Evolutionary conservation across 176 grass and related monocot species (phyloP), one percentile per base, ranked within the genome.

Genomic region (Bothriochloa decipiens): DNA sequence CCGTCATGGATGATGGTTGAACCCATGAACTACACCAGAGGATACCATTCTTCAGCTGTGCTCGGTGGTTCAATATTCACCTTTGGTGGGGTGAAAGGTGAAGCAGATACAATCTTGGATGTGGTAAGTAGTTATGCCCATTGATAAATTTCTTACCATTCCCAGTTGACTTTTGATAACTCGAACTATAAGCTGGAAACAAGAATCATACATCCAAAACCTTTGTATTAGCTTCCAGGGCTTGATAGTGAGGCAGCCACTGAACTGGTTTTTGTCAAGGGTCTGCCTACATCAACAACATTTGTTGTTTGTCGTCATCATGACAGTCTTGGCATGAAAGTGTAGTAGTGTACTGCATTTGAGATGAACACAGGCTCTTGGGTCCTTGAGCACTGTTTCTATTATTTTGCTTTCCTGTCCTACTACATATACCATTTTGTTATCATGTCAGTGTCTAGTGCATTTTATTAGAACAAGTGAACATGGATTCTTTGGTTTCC

Each of bases 21-120:
- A 53, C 87, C 92, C 27, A 90, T 97, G 92, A 92, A 84, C 66
- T 52, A 77, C 67, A 75, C 67, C 6, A 84, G 92, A 94, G 95
- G 95, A 70, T 97, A 95, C 72, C 87, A 89, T 74, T 69, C 92
- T 69, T 87, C 92, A 39, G 84, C 86, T 20, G 92, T 93, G 72
- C 82, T 97, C 46, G 87, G 85, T 62, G 76, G 83, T 22, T 89
- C 89, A 0, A 79, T 97, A 74, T 97, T 82, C 80, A 86, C 81
- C 0, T 82, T 98, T 29, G 92, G 91, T 22, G 95, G 95, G 47
- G 87, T 87, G 27, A 70, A 87, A 72, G 81, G 77, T 32, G 75
- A 80, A 70, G 87, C 72, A 18, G 75, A 88, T 52, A 52, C 81
- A 18, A 91, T 95, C 33, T 89, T 89, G 76, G 92, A 95, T 67